Percentiles rank a stretch among this genome's conserved stretches.
phyloP scores from a whole-genome alignment of 108 stramenopile genomes.

The Nitzschia sp. region DNA sequence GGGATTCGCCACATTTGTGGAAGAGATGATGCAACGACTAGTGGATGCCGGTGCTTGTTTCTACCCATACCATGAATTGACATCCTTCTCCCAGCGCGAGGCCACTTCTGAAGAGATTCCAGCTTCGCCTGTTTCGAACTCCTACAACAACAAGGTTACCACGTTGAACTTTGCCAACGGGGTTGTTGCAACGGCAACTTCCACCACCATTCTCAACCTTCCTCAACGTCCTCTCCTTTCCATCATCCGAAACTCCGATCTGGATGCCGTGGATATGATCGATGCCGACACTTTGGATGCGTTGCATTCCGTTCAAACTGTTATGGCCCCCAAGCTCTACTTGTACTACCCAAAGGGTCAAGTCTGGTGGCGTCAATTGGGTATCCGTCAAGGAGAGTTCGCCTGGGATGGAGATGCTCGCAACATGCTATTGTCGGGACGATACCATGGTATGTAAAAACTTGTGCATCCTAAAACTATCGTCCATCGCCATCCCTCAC shows the following conservation, averaged over 20 bases:
- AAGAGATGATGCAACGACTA: slow-evolving; percentile 30
- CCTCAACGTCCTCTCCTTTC: slow-evolving; percentile 32
- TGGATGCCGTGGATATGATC: slow-evolving; percentile 2
- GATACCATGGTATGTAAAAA: slow-evolving; percentile 18
- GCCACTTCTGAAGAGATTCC: background rate
- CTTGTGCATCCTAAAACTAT: background rate
- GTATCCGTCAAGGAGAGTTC: slow-evolving; percentile 30
- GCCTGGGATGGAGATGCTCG: slow-evolving; percentile 22
- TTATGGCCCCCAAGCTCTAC: slow-evolving; percentile 33
- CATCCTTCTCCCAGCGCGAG: background rate
- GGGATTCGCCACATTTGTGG: slow-evolving; percentile 39
- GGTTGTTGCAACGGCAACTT: slow-evolving; percentile 21
- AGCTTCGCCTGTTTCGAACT: background rate
- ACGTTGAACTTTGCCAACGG: slow-evolving; percentile 33
- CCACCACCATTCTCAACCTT: slow-evolving; percentile 25
- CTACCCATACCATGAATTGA: slow-evolving; percentile 25
- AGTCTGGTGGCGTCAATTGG: slow-evolving; percentile 33
- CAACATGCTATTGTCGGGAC: slow-evolving; percentile 29
- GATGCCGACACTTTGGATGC: slow-evolving; percentile 13
- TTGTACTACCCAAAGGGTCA: slow-evolving; percentile 29
- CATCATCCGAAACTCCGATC: slow-evolving; percentile 24
- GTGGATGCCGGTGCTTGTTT: slow-evolving; percentile 30
- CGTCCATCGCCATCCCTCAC: background rate
- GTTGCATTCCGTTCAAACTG: slow-evolving; percentile 36
- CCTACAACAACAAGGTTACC: background rate